Conservation (phyloP, 495 filamentous ascomycete species). For the Lophium mytilinum region DNA sequence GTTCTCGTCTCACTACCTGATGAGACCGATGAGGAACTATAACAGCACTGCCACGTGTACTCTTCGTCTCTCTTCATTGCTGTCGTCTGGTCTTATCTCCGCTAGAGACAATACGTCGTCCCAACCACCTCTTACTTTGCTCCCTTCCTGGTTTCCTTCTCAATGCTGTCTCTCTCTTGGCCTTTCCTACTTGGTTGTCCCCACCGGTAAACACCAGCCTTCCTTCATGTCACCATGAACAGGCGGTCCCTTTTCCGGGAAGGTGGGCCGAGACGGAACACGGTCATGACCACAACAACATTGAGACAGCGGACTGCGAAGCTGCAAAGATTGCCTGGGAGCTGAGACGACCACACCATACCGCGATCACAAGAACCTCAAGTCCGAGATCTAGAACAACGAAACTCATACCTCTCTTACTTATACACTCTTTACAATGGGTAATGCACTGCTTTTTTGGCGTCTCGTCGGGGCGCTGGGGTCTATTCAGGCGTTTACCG, state of each 20-base stretch:
- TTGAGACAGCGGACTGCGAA: too few species aligned
- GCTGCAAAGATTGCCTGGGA: too few species aligned
- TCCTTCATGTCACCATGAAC: slow-evolving; percentile 13
- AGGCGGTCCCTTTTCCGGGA: slow-evolving; percentile 13
- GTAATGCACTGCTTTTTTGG: too few species aligned
- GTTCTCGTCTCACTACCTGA: neutral
- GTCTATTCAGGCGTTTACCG: too few species aligned
- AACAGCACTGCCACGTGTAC: neutral
- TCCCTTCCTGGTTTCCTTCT: neutral
- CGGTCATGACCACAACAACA: too few species aligned
- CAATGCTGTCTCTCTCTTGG: neutral
- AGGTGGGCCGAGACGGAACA: slow-evolving; percentile 8
- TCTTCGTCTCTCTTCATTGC: neutral
- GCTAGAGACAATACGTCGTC: neutral
- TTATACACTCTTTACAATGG: too few species aligned
- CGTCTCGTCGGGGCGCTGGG: too few species aligned
- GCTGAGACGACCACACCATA: too few species aligned
- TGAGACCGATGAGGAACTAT: neutral
- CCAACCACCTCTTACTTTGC: neutral
- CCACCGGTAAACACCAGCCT: slow-evolving; percentile 14
- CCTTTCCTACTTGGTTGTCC: slow-evolving; percentile 8
- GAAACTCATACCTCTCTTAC: too few species aligned
- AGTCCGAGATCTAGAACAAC: too few species aligned
- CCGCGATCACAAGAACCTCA: too few species aligned
- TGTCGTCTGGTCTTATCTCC: neutral